These are phyloP conservation scores for Ceratonia siliqua DNA, from an alignment of 306 rosid genomes.

Conservation along the genomic window DNA sequence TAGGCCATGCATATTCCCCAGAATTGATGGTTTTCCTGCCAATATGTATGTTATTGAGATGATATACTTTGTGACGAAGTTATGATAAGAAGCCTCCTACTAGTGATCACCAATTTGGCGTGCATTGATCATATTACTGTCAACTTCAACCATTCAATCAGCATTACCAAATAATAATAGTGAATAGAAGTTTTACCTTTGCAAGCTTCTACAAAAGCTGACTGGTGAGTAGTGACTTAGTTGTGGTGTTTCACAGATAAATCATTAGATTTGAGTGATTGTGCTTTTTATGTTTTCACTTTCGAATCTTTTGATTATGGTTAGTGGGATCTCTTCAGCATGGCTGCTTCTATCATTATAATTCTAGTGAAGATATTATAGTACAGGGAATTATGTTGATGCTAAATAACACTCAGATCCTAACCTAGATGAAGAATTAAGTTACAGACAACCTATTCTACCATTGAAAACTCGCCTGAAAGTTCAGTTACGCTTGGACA, in stretches of 20 bases:
- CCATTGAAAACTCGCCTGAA: slow-evolving; percentile 32
- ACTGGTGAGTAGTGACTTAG: no score
- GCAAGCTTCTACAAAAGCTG: no score
- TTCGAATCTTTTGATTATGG: background rate
- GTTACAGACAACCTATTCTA: slow-evolving; percentile 36
- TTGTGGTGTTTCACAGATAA: no score
- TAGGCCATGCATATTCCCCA: background rate
- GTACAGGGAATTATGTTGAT: slow-evolving; percentile 32
- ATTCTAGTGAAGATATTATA: slow-evolving; percentile 30
- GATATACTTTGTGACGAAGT: background rate
- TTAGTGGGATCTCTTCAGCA: slow-evolving; percentile 19
- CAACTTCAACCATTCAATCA: slow-evolving; percentile 9
- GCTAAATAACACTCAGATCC: slow-evolving; percentile 47
- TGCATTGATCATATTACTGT: background rate
- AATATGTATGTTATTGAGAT: background rate
- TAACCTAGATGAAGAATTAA: slow-evolving; percentile 38
- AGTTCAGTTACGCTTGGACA: slow-evolving; percentile 42
- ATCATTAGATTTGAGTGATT: background rate
- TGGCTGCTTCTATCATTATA: slow-evolving; percentile 36
- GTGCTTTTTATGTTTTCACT: background rate
- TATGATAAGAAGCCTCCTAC: background rate
- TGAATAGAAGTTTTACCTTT: no score
- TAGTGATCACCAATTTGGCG: background rate
- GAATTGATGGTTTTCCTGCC: slow-evolving; percentile 1
- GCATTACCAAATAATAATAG: background rate